Conservation (phyloP, 2,329 filamentous ascomycete species). For the Claviceps humidiphila region DNA sequence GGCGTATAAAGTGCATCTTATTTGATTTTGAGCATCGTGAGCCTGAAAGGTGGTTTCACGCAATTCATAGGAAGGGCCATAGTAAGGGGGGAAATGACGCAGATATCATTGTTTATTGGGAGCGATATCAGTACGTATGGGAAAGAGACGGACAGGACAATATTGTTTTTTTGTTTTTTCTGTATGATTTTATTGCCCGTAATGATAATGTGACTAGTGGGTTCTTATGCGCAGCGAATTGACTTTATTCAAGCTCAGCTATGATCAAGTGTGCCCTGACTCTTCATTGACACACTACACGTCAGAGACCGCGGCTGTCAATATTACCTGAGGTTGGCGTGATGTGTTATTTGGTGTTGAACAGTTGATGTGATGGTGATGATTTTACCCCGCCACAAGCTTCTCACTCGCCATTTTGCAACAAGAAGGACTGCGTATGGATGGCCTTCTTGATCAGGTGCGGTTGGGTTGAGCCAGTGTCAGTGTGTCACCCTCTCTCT, state of each 20-base stretch:
- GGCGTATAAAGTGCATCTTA: not conserved
- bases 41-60: not conserved
- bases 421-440: not conserved
- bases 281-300: not conserved
- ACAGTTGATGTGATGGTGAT: not conserved
- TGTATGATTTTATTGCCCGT: not conserved
- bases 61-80: not conserved
- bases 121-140: not conserved
- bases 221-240: not conserved
- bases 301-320: not conserved
- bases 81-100: not conserved
- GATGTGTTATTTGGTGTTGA: not conserved
- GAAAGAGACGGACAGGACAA: not conserved
- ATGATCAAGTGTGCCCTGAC: not conserved
- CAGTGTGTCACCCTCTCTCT: too few relatives aligned
- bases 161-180: not conserved
- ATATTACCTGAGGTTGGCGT: not conserved
- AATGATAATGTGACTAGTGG: not conserved
- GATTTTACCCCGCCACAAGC: not conserved
- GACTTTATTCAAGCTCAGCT: not conserved
- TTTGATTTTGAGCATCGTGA: not conserved
- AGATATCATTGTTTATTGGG: not conserved
- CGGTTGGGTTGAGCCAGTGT: not conserved
- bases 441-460: not conserved
- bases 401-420: not conserved